Conservation (phyloP, 2,329 filamentous ascomycete genomes). For the Pezicula neosporulosa region DNA sequence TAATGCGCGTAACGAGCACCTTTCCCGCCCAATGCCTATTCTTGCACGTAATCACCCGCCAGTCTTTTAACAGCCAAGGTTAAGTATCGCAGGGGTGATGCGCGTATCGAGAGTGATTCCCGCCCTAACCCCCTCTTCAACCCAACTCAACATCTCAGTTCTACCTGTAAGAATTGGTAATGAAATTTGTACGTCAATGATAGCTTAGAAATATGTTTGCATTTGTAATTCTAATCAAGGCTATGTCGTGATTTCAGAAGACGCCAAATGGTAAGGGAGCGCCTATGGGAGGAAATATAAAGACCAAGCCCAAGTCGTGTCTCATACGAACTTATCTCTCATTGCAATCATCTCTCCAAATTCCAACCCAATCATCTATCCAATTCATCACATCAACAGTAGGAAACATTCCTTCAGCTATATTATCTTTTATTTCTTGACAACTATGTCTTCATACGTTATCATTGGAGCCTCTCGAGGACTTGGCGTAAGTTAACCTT, state of each 20-base stretch:
- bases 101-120: neutral
- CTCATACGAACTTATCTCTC: no score
- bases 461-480: slow-evolving; percentile 1
- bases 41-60: no score
- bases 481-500: slow-evolving; percentile 1
- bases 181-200: no score
- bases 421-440: neutral
- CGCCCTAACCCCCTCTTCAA: neutral
- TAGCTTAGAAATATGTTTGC: no score
- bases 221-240: no score
- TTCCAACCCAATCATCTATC: neutral
- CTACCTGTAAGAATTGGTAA: neutral
- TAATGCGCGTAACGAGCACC: no score
- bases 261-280: no score
- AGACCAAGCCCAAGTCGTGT: no score
- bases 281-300: no score
- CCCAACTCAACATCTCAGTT: neutral
- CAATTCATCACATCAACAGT: neutral
- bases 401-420: no score
- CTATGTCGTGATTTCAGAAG: no score
- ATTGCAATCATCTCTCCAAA: neutral
- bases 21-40: no score
- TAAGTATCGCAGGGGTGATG: neutral
- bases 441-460: slow-evolving; percentile 2
- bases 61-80: neutral